These are phyloP conservation scores for Sphaerobolus stellatus DNA, from an alignment of 1,284 basidiomycete species.

Conservation along the genomic window DNA sequence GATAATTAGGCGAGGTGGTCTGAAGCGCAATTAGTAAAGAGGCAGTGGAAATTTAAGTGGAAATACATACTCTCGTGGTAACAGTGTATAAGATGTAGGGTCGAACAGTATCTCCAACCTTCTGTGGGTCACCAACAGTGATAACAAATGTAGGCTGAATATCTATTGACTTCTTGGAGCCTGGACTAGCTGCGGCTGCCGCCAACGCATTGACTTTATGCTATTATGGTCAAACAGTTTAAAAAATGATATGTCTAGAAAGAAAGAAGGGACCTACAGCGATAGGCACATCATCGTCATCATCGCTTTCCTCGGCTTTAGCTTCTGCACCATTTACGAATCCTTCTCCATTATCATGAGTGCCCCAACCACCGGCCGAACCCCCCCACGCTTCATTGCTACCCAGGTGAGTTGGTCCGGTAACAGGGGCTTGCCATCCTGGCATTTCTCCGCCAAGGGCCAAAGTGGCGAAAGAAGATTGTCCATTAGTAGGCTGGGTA, in stretches of 20 bases:
- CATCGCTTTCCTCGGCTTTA: slow-evolving; percentile 46
- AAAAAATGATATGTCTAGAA: slow-evolving; percentile 18
- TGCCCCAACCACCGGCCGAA: slow-evolving; percentile 7
- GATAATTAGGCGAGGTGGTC: slow-evolving; percentile 82
- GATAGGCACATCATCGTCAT: slow-evolving; percentile 50
- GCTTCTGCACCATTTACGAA: slow-evolving; percentile 23
- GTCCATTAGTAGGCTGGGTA: slow-evolving; percentile 27
- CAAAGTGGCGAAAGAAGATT: slow-evolving; percentile 55
- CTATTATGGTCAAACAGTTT: slow-evolving; percentile 2
- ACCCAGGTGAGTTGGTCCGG: slow-evolving; percentile 12
- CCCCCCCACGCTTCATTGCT: slow-evolving; percentile 23
- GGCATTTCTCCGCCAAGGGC: slow-evolving; percentile 60
- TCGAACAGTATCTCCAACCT: slow-evolving; percentile 88
- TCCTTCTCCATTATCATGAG: slow-evolving; percentile 13
- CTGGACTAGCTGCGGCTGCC: slow-evolving; percentile 9
- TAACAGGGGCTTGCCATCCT: slow-evolving; percentile 47
- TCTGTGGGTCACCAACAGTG: slow-evolving; percentile 89
- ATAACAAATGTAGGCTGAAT: slow-evolving; percentile 72
- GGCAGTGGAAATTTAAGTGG: neutral
- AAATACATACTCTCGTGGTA: slow-evolving; percentile 67
- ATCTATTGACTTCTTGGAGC: slow-evolving; percentile 40
- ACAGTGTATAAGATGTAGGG: slow-evolving; percentile 96
- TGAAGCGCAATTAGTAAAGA: slow-evolving; percentile 29
- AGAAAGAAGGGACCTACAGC: slow-evolving; percentile 18
- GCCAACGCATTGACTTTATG: slow-evolving; percentile 7